Evolutionary conservation across 306 rosid species (phyloP).

Genomic region (Herpetospermum pedunculosum): DNA sequence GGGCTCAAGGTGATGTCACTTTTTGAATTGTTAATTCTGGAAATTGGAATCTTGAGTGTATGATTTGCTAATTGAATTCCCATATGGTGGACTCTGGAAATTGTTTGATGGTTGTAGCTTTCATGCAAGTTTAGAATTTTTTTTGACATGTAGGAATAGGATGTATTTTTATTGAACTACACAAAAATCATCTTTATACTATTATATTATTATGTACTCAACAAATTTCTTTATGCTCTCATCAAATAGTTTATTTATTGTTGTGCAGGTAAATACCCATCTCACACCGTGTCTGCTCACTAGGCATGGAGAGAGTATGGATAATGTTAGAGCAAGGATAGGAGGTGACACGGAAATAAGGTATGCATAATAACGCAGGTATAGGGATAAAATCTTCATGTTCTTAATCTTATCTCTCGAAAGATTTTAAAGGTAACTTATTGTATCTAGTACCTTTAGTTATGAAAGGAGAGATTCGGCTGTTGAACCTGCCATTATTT

Average conservation of each 20-base stretch:
- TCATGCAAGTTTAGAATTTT: background rate
- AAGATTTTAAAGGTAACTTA: background rate
- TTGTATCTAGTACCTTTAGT: background rate
- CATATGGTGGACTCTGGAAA: background rate
- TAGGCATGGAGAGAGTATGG: constrained; percentile 96
- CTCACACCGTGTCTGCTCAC: constrained; percentile 98
- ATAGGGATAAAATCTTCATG: background rate
- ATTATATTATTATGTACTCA: background rate
- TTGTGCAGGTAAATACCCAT: constrained; percentile 81
- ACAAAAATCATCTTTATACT: background rate
- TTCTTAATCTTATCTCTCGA: background rate
- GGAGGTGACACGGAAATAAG: constrained; percentile 88
- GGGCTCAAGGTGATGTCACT: background rate
- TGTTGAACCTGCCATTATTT: background rate
- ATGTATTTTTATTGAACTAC: background rate
- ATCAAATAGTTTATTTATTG: background rate
- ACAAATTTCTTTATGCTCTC: background rate
- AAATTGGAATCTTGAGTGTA: background rate
- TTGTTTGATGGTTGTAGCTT: background rate
- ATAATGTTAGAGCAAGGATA: constrained; percentile 89
- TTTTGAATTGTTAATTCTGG: background rate
- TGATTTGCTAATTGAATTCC: background rate
- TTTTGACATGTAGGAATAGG: background rate
- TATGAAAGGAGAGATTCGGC: constrained; percentile 3
- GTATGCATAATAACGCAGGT: constrained; percentile 20